Evolutionary conservation across 768 basidiomycete species (phyloP), one percentile per base, ranked within the genome.

Genomic region (Russula brevipes): DNA sequence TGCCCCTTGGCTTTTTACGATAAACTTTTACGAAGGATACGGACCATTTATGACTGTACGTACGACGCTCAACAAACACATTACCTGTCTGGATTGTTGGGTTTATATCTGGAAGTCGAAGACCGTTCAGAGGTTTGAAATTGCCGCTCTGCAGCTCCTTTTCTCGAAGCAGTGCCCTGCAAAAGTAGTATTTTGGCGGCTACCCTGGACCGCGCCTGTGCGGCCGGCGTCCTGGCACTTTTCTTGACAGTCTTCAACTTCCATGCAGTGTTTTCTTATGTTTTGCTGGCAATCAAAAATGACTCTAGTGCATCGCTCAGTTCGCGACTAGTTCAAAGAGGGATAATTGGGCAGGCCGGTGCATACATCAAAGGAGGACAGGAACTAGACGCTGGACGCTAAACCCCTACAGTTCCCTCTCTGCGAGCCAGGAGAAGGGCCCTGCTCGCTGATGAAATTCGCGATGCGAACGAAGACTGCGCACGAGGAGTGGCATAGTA

Each of bases 31-130:
- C 67, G 67, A 68, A 68, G 61, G 52, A 58, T 63, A 66, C 57
- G 65, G 65, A 68, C 67, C 52, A 64, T 59, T 68, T 53, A 68
- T 57, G 67, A 68, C 54, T 68, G 57, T 57, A 68, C 60, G 60
- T 62, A 68, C 64, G 46, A 60, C 36, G 45, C 52, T 62, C 51
- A 53, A 57, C 59, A 57, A 66, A 44, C 56, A 58, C 54, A 60
- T 61, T 66, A 53, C 50, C 57, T 41, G 50, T 60, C 55, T 52
- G 52, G 58, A 44, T 30, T 4, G 36, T 36, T 36, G 41, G 52
- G 65, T 24, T 24, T 24, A 31, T 44, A 24, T 47, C 42, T 45
- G 39, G 36, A 62, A 49, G 42, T 30, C 39, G 47, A 47, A 51
- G 56, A 52, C 52, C 57, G n/a, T 45, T 57, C 42, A 38, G 46